These are phyloP conservation scores for Aureobasidium sp. DNA, from an alignment of 2,329 filamentous ascomycete species.

Conservation along the genomic window DNA sequence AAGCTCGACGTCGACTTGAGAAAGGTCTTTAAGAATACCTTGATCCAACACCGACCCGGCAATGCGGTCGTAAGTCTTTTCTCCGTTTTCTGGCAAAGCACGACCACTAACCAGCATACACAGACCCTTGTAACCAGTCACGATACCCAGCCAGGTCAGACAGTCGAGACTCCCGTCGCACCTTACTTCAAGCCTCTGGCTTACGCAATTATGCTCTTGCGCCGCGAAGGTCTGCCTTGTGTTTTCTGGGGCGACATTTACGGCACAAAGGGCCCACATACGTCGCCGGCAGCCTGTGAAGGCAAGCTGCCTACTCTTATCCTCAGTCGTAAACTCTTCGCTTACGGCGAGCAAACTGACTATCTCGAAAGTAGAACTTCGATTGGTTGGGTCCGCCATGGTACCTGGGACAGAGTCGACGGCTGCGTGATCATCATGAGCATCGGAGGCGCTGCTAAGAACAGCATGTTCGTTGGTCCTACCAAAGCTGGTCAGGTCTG, in stretches of 20 bases:
- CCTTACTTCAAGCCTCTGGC: slow-evolving; percentile 63
- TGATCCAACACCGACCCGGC: slow-evolving; percentile 47
- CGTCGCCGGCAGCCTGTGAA: slow-evolving; percentile 38
- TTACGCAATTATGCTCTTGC: slow-evolving; percentile 63
- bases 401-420: slow-evolving; percentile 37
- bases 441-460: slow-evolving; percentile 42
- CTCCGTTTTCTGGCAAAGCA: too few species aligned
- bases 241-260: slow-evolving; percentile 66
- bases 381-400: slow-evolving; percentile 52
- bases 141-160: slow-evolving; percentile 59
- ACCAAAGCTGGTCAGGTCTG: slow-evolving; percentile 45
- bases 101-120: neutral
- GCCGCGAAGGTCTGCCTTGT: slow-evolving; percentile 54
- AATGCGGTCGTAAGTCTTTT: slow-evolving; percentile 40
- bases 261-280: slow-evolving; percentile 48
- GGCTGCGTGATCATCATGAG: slow-evolving; percentile 28
- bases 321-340: slow-evolving; percentile 56
- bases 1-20: slow-evolving; percentile 33
- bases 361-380: slow-evolving; percentile 55
- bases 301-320: slow-evolving; percentile 48
- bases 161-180: slow-evolving; percentile 54
- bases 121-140: slow-evolving; percentile 64
- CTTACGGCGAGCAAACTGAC: slow-evolving; percentile 56
- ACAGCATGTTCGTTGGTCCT: slow-evolving; percentile 53
- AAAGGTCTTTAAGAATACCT: slow-evolving; percentile 50